phyloP scores from a whole-genome alignment of 352 stramenopile genomes.

The Elongisporangium prolatum region DNA sequence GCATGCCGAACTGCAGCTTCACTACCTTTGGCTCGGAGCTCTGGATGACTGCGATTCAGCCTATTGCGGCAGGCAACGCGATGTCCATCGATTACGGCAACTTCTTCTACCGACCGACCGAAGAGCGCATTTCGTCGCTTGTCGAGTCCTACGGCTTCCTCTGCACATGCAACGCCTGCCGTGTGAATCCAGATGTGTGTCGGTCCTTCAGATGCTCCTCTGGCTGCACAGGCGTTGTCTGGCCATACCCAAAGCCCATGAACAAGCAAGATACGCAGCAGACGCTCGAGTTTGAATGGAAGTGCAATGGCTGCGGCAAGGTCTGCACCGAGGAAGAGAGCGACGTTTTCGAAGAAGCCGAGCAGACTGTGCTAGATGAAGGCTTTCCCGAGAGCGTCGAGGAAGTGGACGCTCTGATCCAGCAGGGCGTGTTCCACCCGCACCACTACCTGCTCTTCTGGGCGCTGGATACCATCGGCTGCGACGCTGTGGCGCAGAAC shows the following conservation, averaged over 20 bases:
- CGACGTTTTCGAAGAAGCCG: constrained; percentile 29
- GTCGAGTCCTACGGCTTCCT: constrained; percentile 61
- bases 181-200: constrained; percentile 40
- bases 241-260: constrained; percentile 28
- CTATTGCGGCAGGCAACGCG: constrained; percentile 48
- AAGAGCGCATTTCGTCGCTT: constrained; percentile 50
- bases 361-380: constrained; percentile 51
- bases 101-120: constrained; percentile 68
- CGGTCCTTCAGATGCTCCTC: constrained; percentile 50
- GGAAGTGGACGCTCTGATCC: constrained; percentile 46
- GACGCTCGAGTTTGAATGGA: constrained; percentile 49
- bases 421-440: constrained; percentile 44
- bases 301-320: constrained; percentile 42
- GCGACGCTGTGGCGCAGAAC: constrained; percentile 35
- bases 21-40: constrained; percentile 60
- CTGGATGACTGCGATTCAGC: constrained; percentile 76
- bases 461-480: constrained; percentile 66
- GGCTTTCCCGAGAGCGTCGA: constrained; percentile 59
- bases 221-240: constrained; percentile 26
- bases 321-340: constrained; percentile 24
- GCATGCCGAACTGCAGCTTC: constrained; percentile 67
- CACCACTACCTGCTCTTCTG: constrained; percentile 77
- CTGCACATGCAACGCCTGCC: constrained; percentile 56
- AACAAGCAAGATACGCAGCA: constrained; percentile 22
- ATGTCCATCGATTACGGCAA: constrained; percentile 80